Conservation (phyloP, 441 rosid genomes). For the Capsella rubella region DNA sequence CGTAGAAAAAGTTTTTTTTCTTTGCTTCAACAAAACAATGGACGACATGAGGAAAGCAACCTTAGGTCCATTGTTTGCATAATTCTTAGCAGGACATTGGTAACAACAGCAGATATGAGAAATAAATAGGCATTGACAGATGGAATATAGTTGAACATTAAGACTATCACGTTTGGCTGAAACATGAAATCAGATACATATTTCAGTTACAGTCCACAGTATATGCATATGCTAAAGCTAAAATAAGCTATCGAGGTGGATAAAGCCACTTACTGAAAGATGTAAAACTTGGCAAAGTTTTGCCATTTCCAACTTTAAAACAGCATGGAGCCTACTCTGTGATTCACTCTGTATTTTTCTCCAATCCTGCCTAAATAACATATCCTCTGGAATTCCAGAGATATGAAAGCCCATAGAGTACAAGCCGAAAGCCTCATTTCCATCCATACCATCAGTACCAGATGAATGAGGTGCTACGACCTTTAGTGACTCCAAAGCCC, state of each 20-base stretch:
- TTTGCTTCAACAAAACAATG: conserved; percentile 26
- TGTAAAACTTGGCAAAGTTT: conserved; percentile 71
- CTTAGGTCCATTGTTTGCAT: too few species aligned
- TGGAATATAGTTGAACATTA: neutral
- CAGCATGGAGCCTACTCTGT: conserved; percentile 67
- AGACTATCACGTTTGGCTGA: conserved; percentile 4
- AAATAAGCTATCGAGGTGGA: conserved; percentile 37
- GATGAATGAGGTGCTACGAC: conserved; percentile 25
- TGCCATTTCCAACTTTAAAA: conserved; percentile 66
- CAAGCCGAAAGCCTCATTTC: conserved; percentile 33
- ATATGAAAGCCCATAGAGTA: conserved; percentile 42
- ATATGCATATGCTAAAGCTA: conserved; percentile 16
- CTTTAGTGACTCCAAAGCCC: conserved; percentile 31
- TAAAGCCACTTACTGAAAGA: conserved; percentile 67
- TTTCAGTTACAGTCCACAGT: neutral
- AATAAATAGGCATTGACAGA: neutral
- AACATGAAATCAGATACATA: conserved; percentile 27
- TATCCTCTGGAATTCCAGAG: conserved; percentile 47
- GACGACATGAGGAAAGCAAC: neutral
- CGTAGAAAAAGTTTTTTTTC: conserved; percentile 2
- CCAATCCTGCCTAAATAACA: conserved; percentile 48
- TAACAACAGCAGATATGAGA: conserved; percentile 9
- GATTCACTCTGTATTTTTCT: conserved; percentile 50
- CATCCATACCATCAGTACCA: conserved; percentile 25
- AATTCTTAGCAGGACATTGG: neutral